These are phyloP conservation scores for Fusarium sp. DNA, from an alignment of 2,329 filamentous ascomycete species.

Conservation along the genomic window DNA sequence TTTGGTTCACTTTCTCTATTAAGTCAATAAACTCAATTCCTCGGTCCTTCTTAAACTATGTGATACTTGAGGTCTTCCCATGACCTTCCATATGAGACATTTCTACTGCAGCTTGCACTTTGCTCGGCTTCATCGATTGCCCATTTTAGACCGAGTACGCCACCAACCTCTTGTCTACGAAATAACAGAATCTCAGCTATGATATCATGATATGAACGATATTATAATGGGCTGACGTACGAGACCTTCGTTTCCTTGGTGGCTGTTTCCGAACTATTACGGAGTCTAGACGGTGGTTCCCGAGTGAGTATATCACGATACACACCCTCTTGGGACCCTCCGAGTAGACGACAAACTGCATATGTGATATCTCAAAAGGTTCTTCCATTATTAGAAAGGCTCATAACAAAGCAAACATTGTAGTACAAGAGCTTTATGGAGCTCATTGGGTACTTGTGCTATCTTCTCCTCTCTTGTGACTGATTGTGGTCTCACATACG, in stretches of 20 bases:
- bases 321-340: conserved; percentile 3
- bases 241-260: neutral
- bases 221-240: neutral
- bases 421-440: neutral
- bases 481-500: neutral
- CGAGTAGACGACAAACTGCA: conserved; percentile 1
- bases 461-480: neutral
- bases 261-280: neutral
- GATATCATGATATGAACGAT: neutral
- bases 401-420: neutral
- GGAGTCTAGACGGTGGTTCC: neutral
- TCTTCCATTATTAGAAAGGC: neutral
- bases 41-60: neutral
- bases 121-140: neutral
- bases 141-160: conserved; percentile 1
- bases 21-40: neutral
- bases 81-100: neutral
- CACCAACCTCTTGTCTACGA: conserved; percentile 7
- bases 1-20: neutral
- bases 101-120: neutral
- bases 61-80: neutral
- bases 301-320: neutral
- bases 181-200: neutral
- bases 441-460: conserved; percentile 3
- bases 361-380: neutral